Evolutionary conservation across 2,329 filamentous ascomycete genomes (phyloP).

Genomic region (Trichoderma sp.): DNA sequence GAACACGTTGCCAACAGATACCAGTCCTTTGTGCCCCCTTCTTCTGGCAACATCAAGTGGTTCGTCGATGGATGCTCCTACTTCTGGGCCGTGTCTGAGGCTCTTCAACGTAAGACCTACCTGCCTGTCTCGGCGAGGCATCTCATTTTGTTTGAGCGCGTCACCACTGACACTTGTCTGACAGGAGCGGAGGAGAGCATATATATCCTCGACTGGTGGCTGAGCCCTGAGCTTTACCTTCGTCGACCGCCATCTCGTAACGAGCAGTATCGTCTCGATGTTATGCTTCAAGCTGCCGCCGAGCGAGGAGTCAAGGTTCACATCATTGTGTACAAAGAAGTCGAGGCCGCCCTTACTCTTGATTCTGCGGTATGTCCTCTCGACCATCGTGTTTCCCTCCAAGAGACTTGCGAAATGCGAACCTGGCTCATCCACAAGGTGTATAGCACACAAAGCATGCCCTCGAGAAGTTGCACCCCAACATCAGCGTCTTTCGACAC

Average conservation of each 20-base stretch:
- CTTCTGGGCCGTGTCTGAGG: constrained; percentile 81
- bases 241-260: constrained; percentile 79
- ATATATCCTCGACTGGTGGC: constrained; percentile 89
- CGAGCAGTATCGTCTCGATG: constrained; percentile 80
- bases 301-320: constrained; percentile 82
- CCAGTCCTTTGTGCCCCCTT: constrained; percentile 71
- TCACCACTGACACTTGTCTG: constrained; percentile 21
- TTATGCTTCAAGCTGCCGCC: constrained; percentile 78
- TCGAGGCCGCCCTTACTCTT: constrained; percentile 73
- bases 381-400: background rate
- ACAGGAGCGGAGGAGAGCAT: constrained; percentile 72
- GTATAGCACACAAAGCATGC: constrained; percentile 74
- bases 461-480: constrained; percentile 75
- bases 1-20: constrained; percentile 56
- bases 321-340: constrained; percentile 91
- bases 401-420: constrained; percentile 30
- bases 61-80: constrained; percentile 83
- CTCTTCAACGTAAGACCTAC: constrained; percentile 62
- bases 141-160: no score
- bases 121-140: background rate
- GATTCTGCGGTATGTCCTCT: constrained; percentile 49
- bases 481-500: constrained; percentile 87
- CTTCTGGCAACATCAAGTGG: constrained; percentile 80
- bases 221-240: constrained; percentile 85
- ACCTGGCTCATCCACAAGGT: background rate